Conservation (phyloP, 495 filamentous ascomycete genomes). For the Talaromyces trachyspermus region DNA sequence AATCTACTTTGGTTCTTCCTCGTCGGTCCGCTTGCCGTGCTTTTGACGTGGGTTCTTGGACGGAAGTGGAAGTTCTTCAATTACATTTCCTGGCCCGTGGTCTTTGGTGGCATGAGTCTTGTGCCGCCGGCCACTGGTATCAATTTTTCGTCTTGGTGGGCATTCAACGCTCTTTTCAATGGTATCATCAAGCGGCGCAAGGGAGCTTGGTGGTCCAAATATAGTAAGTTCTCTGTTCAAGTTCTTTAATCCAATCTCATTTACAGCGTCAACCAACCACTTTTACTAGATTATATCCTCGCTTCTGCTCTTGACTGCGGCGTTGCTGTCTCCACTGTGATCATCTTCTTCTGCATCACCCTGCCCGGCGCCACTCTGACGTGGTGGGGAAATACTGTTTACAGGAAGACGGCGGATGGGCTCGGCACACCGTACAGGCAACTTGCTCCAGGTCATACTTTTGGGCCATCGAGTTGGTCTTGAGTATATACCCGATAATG, state of each 20-base stretch:
- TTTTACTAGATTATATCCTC: conserved; percentile 50
- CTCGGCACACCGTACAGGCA: conserved; percentile 34
- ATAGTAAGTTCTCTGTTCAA: conserved; percentile 42
- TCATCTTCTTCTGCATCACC: conserved; percentile 65
- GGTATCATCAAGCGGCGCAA: conserved; percentile 47
- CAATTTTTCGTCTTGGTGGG: conserved; percentile 63
- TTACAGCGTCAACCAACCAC: conserved; percentile 43
- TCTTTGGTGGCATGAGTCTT: conserved; percentile 56
- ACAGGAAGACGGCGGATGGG: conserved; percentile 38
- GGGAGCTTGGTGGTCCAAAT: conserved; percentile 60
- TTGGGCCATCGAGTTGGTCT: conserved; percentile 49
- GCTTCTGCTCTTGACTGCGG: conserved; percentile 55
- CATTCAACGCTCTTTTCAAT: conserved; percentile 61
- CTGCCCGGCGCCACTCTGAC: conserved; percentile 49
- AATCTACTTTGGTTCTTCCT: conserved; percentile 58
- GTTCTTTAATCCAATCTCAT: conserved; percentile 20
- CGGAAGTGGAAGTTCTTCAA: conserved; percentile 44
- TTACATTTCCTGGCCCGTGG: conserved; percentile 57
- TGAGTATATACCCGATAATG: no score
- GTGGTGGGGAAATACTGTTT: conserved; percentile 64
- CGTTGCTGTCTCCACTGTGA: conserved; percentile 52
- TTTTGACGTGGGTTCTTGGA: conserved; percentile 49
- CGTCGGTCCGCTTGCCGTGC: conserved; percentile 47
- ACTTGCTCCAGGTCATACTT: conserved; percentile 40
- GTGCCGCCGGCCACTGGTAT: conserved; percentile 64